Percentiles rank a stretch among this genome's conserved stretches.
These are phyloP conservation scores for Capsicum baccatum DNA, from an alignment of 257 asterid species.

Conservation along the genomic window DNA sequence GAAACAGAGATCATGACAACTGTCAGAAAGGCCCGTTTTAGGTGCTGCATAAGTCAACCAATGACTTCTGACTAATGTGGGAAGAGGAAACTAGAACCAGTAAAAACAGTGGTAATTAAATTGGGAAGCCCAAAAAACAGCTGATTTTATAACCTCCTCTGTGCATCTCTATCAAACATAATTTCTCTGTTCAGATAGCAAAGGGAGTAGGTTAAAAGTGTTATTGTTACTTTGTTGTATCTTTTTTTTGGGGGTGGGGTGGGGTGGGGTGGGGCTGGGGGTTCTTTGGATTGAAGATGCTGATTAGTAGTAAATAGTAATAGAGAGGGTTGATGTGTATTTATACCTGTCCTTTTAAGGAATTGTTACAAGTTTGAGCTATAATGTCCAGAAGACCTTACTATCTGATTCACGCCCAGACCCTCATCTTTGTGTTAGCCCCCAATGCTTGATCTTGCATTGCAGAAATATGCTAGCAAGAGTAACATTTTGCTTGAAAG, in stretches of 20 bases:
- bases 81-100: slow-evolving; percentile 35
- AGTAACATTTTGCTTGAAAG: neutral
- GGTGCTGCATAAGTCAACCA: slow-evolving; percentile 93
- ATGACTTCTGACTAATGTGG: slow-evolving; percentile 71
- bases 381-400: slow-evolving; percentile 12
- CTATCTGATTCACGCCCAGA: neutral
- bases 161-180: slow-evolving; percentile 65
- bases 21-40: slow-evolving; percentile 92
- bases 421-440: neutral
- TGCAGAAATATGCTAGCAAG: slow-evolving; percentile 9
- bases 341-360: slow-evolving; percentile 39
- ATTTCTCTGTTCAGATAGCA: slow-evolving; percentile 61
- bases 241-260: no score
- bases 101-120: slow-evolving; percentile 39
- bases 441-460: slow-evolving; percentile 18
- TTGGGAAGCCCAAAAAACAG: slow-evolving; percentile 37
- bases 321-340: slow-evolving; percentile 52
- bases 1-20: slow-evolving; percentile 86
- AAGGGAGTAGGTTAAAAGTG: slow-evolving; percentile 43
- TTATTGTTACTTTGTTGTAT: slow-evolving; percentile 51
- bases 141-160: slow-evolving; percentile 42
- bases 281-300: slow-evolving; percentile 44
- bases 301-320: slow-evolving; percentile 61
- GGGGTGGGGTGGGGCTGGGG: no score
- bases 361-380: slow-evolving; percentile 15